These are phyloP conservation scores for Hypericum perforatum DNA, from an alignment of 345 rosid species.

Conservation along the genomic window DNA sequence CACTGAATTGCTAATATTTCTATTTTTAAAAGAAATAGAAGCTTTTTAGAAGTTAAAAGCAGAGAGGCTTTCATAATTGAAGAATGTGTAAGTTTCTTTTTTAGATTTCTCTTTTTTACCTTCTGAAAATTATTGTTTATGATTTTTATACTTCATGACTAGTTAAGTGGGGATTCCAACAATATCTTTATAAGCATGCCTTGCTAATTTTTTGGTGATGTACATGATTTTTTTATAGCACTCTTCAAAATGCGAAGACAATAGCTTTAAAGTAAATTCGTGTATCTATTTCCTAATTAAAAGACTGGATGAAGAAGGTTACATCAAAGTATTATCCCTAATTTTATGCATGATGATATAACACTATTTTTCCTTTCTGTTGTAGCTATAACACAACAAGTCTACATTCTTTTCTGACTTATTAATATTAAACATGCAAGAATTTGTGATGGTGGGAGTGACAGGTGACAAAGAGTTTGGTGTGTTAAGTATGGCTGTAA, in stretches of 20 bases:
- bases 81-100: slow-evolving; percentile 54
- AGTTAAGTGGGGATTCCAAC: slow-evolving; percentile 78
- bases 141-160: slow-evolving; percentile 25
- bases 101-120: slow-evolving; percentile 7
- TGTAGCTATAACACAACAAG: slow-evolving; percentile 63
- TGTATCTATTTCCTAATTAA: slow-evolving; percentile 5
- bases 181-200: slow-evolving; percentile 90
- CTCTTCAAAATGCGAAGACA: slow-evolving; percentile 78
- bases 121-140: slow-evolving; percentile 17
- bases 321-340: background rate
- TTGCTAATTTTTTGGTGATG: slow-evolving; percentile 68
- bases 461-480: slow-evolving; percentile 98
- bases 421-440: slow-evolving; percentile 91
- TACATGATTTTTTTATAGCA: slow-evolving; percentile 83
- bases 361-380: background rate
- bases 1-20: slow-evolving; percentile 10
- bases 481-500: slow-evolving; percentile 18
- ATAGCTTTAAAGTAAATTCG: slow-evolving; percentile 72
- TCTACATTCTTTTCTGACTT: slow-evolving; percentile 93
- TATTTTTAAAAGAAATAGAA: slow-evolving; percentile 61
- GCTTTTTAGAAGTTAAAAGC: slow-evolving; percentile 58
- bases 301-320: background rate
- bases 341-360: background rate
- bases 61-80: slow-evolving; percentile 54
- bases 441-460: slow-evolving; percentile 90